Evolutionary conservation across 192 early-diverging fungal species (phyloP).

Genomic region (Backusella mclennaniae): DNA sequence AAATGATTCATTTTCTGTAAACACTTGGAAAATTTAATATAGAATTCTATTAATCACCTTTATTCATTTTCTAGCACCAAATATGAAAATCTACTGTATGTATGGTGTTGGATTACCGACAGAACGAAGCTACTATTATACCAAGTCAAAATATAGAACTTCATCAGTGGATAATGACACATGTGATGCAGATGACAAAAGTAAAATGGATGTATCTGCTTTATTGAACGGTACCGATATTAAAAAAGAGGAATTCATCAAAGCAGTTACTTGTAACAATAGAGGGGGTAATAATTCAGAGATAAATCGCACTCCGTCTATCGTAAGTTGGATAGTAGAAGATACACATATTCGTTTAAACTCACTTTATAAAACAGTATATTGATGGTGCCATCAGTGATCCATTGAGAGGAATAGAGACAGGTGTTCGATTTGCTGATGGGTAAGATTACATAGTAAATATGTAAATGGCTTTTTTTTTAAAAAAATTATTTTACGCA

Average conservation of each 20-base stretch:
- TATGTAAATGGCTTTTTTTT: neutral
- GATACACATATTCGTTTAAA: neutral
- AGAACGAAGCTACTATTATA: slow-evolving; percentile 82
- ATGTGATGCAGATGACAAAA: slow-evolving; percentile 2
- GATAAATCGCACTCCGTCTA: neutral
- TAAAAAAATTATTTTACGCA: neutral
- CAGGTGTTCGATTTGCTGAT: slow-evolving; percentile 67
- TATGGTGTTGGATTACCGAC: slow-evolving; percentile 79
- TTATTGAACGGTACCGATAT: neutral
- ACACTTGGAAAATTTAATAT: no score
- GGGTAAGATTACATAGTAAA: slow-evolving; percentile 43
- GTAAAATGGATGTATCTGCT: neutral
- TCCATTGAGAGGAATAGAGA: slow-evolving; percentile 56
- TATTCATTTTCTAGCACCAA: slow-evolving; percentile 47
- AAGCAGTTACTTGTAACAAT: slow-evolving; percentile 11
- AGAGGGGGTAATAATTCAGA: slow-evolving; percentile 9
- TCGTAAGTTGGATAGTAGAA: neutral
- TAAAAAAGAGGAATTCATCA: slow-evolving; percentile 1
- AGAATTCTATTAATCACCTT: no score
- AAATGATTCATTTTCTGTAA: no score
- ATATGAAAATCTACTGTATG: slow-evolving; percentile 77
- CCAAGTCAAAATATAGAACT: slow-evolving; percentile 33
- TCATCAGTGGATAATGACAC: neutral
- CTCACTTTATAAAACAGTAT: slow-evolving; percentile 10
- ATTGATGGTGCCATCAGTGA: slow-evolving; percentile 57